phyloP scores from a whole-genome alignment of 2,329 filamentous ascomycete species.

The Stachybotrys chartarum region DNA sequence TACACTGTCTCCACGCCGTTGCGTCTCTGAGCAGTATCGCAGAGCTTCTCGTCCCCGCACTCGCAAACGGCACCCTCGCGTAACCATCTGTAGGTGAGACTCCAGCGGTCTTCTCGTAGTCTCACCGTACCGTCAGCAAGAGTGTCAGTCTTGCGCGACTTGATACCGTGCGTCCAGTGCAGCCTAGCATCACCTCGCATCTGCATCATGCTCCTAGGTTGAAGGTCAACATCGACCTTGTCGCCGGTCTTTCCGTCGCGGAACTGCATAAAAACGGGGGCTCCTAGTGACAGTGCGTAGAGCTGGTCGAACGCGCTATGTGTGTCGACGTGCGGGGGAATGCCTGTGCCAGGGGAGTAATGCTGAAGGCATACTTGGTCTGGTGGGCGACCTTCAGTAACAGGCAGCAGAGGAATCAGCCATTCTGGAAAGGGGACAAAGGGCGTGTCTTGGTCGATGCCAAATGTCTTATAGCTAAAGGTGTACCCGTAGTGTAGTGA shows the following conservation, averaged over 20 bases:
- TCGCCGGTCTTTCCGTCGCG: slow-evolving; percentile 16
- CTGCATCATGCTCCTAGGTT: slow-evolving; percentile 41
- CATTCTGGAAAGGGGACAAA: slow-evolving; percentile 44
- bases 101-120: slow-evolving; percentile 39
- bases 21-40: slow-evolving; percentile 42
- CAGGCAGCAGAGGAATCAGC: slow-evolving; percentile 40
- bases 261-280: slow-evolving; percentile 37
- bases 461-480: slow-evolving; percentile 53
- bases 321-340: slow-evolving; percentile 55
- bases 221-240: slow-evolving; percentile 37
- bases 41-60: slow-evolving; percentile 41
- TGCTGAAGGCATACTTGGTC: slow-evolving; percentile 55
- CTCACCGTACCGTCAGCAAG: slow-evolving; percentile 38
- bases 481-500: slow-evolving; percentile 51
- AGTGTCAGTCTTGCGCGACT: slow-evolving; percentile 43
- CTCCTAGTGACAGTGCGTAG: slow-evolving; percentile 36
- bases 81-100: slow-evolving; percentile 48
- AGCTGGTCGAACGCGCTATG: slow-evolving; percentile 39
- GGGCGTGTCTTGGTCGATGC: slow-evolving; percentile 40
- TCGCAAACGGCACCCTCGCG: slow-evolving; percentile 37
- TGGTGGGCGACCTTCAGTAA: slow-evolving; percentile 33
- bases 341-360: slow-evolving; percentile 52
- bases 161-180: slow-evolving; percentile 50
- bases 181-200: slow-evolving; percentile 42
- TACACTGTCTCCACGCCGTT: slow-evolving; percentile 42